These are phyloP conservation scores for Aspergillus aculeatus DNA, from an alignment of 2,329 filamentous ascomycete genomes.

Conservation along the genomic window DNA sequence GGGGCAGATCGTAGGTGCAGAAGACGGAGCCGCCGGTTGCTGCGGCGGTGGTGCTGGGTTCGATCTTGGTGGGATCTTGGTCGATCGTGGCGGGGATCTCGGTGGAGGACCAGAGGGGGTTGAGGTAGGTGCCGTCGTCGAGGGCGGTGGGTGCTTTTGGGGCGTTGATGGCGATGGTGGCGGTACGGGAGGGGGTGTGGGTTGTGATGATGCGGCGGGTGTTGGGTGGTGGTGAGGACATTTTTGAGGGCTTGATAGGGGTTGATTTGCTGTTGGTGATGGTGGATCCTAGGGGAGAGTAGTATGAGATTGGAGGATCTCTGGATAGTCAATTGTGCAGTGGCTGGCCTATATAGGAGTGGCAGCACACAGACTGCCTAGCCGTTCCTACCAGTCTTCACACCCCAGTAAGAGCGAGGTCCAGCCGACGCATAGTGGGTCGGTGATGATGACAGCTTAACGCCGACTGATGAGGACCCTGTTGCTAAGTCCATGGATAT, in stretches of 20 bases:
- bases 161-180: not conserved
- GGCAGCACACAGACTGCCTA: not conserved
- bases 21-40: not conserved
- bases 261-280: not conserved
- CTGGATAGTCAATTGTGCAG: not conserved
- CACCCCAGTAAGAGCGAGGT: too few relatives aligned
- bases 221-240: too few relatives aligned
- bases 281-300: not conserved
- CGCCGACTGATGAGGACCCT: not conserved
- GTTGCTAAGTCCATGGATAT: not conserved
- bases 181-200: not conserved
- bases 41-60: not conserved
- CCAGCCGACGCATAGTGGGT: not conserved
- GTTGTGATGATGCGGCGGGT: conserved; percentile 1
- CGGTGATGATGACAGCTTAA: not conserved
- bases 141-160: not conserved
- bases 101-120: not conserved
- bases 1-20: conserved; percentile 1
- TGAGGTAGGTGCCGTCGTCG: not conserved
- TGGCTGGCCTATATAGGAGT: not conserved
- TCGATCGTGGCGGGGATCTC: not conserved
- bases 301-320: not conserved
- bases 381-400: too few relatives aligned
- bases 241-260: too few relatives aligned
- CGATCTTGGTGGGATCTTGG: not conserved